Conservation (phyloP, 257 asterid species). For the Solanum chmielewskii region DNA sequence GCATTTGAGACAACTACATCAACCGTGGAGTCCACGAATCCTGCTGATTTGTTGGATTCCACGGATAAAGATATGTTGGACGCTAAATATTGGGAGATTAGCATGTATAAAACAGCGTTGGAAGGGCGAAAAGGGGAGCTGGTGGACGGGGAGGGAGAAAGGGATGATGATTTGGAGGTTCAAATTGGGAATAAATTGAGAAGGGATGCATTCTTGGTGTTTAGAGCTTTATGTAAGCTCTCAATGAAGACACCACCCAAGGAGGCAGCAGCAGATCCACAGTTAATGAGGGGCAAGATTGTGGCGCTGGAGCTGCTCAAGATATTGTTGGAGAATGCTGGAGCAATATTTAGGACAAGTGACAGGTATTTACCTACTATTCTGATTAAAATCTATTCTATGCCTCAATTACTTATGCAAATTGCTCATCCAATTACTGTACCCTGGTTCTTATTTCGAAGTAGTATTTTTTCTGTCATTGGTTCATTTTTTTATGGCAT, state of each 20-base stretch:
- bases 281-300: conserved; percentile 94
- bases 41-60: conserved; percentile 94
- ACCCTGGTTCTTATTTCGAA: not conserved
- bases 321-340: conserved; percentile 96
- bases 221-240: conserved; percentile 88
- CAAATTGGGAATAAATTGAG: conserved; percentile 95
- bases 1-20: conserved; percentile 93
- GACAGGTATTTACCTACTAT: conserved; percentile 52
- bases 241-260: conserved; percentile 99
- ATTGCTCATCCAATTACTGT: not conserved
- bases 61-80: conserved; percentile 99
- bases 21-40: conserved; percentile 92
- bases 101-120: conserved; percentile 95
- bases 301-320: conserved; percentile 94
- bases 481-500: not conserved
- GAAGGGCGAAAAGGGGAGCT: conserved; percentile 98
- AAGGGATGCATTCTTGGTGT: conserved; percentile 91
- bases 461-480: not conserved
- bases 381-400: not conserved
- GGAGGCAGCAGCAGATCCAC: conserved; percentile 78
- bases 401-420: not conserved
- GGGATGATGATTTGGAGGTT: conserved; percentile 93
- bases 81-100: conserved; percentile 98
- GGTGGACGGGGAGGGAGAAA: conserved; percentile 80
- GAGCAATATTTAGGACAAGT: conserved; percentile 92